Percentiles rank a stretch among this genome's conserved stretches.
Conservation (phyloP, 352 stramenopile species). For the Blastocystis sp. region DNA sequence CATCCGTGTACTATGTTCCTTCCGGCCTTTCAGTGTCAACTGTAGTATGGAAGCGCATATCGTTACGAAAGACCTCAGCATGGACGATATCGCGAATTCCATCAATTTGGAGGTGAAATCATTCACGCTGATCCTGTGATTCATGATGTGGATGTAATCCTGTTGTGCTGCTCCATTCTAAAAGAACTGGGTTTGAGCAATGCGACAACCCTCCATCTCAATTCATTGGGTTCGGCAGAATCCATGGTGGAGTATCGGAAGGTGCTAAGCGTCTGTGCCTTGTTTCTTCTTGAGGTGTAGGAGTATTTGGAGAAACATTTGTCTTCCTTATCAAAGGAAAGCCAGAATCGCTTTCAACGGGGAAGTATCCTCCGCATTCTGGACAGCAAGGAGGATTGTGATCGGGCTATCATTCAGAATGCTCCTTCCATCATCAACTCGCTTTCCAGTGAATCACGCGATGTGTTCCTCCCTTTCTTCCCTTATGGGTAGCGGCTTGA, state of each 20-base stretch:
- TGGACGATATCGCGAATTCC: constrained; percentile 67
- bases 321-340: constrained; percentile 58
- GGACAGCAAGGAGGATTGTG: constrained; percentile 43
- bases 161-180: constrained; percentile 37
- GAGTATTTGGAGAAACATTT: constrained; percentile 33
- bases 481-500: constrained; percentile 33
- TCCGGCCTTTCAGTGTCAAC: neutral
- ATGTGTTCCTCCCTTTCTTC: neutral
- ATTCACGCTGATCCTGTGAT: neutral
- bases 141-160: constrained; percentile 37
- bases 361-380: constrained; percentile 63
- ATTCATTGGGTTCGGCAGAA: constrained; percentile 50
- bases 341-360: constrained; percentile 37
- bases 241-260: constrained; percentile 42
- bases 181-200: neutral
- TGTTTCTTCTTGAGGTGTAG: neutral
- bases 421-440: constrained; percentile 39
- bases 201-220: constrained; percentile 17
- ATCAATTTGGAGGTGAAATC: constrained; percentile 68
- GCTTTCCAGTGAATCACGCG: neutral
- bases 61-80: constrained; percentile 66
- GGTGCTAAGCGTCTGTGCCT: neutral
- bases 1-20: constrained; percentile 52
- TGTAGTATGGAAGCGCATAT: constrained; percentile 68
- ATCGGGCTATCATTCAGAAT: constrained; percentile 27